Percentiles rank a stretch among this genome's conserved stretches.
Conservation (phyloP, 176 grass and related monocot species). For the Cenchrus fungigraminus region DNA sequence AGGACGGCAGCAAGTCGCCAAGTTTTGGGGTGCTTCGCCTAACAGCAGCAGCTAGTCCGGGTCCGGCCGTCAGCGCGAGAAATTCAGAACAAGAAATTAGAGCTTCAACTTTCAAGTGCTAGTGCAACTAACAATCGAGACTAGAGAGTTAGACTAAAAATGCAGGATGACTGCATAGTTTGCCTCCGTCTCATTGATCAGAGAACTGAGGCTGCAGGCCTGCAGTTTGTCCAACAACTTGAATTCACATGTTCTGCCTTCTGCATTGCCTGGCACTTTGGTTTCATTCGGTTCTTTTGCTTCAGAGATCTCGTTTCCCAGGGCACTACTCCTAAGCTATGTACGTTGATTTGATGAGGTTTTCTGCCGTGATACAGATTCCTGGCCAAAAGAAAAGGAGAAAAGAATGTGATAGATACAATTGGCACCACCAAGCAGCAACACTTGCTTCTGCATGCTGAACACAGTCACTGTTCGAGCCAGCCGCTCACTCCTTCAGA, state of each 20-base stretch:
- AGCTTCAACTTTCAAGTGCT: not conserved
- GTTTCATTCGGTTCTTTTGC: not conserved
- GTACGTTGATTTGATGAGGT: not conserved
- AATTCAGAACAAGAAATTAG: conserved; percentile 3
- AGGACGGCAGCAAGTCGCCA: not conserved
- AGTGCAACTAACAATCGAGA: not conserved
- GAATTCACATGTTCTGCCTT: not conserved
- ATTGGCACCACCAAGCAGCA: not conserved
- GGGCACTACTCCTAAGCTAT: not conserved
- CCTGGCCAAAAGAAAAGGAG: too few species aligned
- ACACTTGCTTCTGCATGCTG: conserved; percentile 5
- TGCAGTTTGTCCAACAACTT: not conserved
- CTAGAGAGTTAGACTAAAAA: not conserved
- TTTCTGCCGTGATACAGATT: not conserved
- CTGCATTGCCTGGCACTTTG: not conserved
- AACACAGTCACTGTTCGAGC: not conserved
- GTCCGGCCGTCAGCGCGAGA: not conserved
- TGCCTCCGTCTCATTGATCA: not conserved
- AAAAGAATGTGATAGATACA: not conserved
- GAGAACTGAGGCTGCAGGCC: not conserved
- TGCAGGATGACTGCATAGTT: not conserved
- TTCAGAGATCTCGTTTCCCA: not conserved
- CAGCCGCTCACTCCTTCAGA: not conserved
- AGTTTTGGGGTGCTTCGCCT: not conserved
- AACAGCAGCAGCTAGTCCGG: not conserved